Evolutionary conservation across 2,329 filamentous ascomycete genomes (phyloP), one percentile per base, ranked within the genome.

Genomic region (Periconia macrospinosa): DNA sequence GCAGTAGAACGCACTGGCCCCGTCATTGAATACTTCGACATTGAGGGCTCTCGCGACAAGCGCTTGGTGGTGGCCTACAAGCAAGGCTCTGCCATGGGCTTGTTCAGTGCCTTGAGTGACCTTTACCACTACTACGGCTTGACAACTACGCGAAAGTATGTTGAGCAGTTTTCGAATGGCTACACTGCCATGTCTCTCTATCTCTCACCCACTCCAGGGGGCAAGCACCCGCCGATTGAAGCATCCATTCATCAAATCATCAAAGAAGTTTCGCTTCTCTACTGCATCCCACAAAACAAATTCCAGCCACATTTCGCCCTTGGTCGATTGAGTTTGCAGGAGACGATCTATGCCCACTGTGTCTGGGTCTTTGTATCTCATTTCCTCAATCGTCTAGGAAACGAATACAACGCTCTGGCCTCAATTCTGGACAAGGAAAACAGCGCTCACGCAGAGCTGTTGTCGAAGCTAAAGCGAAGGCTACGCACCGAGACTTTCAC

Each of bases 121-220:
- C 81, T 99, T 33, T 99, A 99, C 80, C 94, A 99, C 79, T 97
- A 97, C 84, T 99, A 99, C 71, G 93, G 94, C 42, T 84, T 97
- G 57, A 99, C 94, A 2, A 96, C 91, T 69, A 94, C 94, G 27
- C 85, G 94, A 65, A 99, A 99, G 79, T 99, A 99, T 70, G 90
- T 99, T 47, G 78, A 99, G 78, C 94, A 97, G 78, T 99, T 99
- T 81, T 94, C 92, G 69, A 99, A 99, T 75, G 94, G 94, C 57
- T 95, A 97, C 73, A 96, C 91, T 14, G 89, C 97, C 75, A 96
- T 97, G 83, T 97, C 92, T 64, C 85, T 97, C 58, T 99, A 99
- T 76, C 83, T 99, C 55, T 88, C 89, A 61, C 92, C 91, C 19
- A 78, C 84, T 37, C 76, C 82, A n/a, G 78, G 79, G 10, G 72